phyloP scores from a whole-genome alignment of 306 rosid species.

The Alnus rubra region DNA sequence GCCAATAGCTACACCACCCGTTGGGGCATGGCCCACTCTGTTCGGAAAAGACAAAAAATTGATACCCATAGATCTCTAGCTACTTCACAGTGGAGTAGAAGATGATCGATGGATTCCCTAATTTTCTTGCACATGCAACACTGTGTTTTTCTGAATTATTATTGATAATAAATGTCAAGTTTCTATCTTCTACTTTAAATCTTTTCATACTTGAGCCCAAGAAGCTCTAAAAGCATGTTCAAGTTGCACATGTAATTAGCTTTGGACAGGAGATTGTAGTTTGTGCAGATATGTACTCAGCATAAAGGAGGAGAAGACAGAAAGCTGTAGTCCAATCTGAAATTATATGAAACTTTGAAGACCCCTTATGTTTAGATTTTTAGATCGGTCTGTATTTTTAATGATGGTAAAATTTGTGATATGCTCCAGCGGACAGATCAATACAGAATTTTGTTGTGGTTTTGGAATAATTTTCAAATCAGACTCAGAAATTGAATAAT shows the following conservation, averaged over 20 bases:
- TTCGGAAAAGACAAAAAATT: too few species aligned
- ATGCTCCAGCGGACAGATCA: neutral
- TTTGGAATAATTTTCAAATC: neutral
- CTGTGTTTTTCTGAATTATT: neutral
- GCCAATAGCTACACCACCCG: too few species aligned
- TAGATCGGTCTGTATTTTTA: neutral
- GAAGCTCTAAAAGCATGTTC: neutral
- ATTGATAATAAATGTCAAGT: conserved; percentile 11
- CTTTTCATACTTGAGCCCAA: neutral
- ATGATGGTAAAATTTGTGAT: neutral
- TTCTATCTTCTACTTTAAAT: neutral
- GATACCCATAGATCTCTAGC: too few species aligned
- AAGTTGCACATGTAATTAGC: neutral
- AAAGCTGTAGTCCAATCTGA: neutral
- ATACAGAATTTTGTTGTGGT: neutral
- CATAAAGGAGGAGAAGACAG: neutral
- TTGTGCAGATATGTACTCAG: neutral
- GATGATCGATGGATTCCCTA: too few species aligned
- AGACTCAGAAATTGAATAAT: neutral
- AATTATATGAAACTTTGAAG: neutral
- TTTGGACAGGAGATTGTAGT: neutral
- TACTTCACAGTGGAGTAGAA: too few species aligned
- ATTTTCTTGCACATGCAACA: too few species aligned
- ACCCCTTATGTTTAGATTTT: neutral
- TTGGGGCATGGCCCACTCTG: too few species aligned